These are phyloP conservation scores for Schizosaccharomyces japonicus DNA, from an alignment of 805 yeast genomes.

Conservation along the genomic window DNA sequence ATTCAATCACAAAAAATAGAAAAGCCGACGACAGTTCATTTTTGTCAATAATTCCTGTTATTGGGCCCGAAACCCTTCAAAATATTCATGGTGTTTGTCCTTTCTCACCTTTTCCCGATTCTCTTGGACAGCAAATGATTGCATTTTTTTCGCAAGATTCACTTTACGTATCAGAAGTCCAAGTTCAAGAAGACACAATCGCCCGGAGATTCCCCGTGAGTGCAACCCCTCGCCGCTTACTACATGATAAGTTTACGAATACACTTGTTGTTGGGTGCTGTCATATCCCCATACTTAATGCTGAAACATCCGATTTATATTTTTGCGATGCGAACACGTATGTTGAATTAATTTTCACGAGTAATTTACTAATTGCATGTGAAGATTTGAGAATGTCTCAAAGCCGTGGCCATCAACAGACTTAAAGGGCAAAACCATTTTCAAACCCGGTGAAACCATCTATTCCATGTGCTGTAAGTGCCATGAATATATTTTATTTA, in stretches of 20 bases:
- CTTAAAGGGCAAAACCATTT: background rate
- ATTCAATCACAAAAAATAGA: too few relatives aligned
- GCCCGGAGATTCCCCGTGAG: background rate
- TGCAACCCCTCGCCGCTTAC: background rate
- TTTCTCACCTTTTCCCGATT: too few relatives aligned
- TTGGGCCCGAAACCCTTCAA: too few relatives aligned
- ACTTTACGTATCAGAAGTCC: background rate
- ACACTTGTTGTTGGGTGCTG: background rate
- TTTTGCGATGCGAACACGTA: background rate
- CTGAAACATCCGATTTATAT: background rate
- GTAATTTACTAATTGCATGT: background rate
- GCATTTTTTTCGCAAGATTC: background rate
- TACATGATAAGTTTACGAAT: background rate
- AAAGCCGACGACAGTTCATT: too few relatives aligned
- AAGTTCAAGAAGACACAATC: background rate
- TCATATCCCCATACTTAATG: background rate
- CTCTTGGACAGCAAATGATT: too few relatives aligned
- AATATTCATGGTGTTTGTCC: too few relatives aligned
- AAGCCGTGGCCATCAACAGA: background rate
- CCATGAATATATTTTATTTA: too few relatives aligned
- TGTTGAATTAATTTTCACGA: background rate
- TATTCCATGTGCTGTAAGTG: constrained; percentile 1
- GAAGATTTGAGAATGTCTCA: background rate
- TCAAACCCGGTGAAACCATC: background rate
- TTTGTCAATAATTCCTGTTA: too few relatives aligned